Base-by-base conservation (phyloP, 2,329 filamentous ascomycete species). In the Ustilaginoidea virens region DNA sequence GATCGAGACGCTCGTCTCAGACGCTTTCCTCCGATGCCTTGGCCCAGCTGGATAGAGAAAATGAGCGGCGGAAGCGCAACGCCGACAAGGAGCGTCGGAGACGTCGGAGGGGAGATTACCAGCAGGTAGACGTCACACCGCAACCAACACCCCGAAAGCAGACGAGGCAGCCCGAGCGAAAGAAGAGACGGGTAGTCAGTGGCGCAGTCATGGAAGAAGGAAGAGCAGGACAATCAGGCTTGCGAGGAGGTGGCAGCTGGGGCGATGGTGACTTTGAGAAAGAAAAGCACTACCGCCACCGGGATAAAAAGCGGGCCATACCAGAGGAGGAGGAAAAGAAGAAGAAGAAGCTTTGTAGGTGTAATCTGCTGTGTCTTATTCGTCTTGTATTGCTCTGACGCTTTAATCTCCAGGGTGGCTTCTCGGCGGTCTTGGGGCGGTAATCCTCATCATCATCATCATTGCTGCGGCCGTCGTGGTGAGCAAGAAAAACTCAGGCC, bases 201-300 rank as follows among this genome's bases (percentile, higher is more conserved):
- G 77, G 76, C 13, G 73, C 74, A 0, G 53, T 77, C 12, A 56
- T 79, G 39, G 78, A 82, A 43, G 77, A 82, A 47, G 77, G 76
- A 1, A 52, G 57, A n/a, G 51, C 51, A 5, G 46, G 39, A 13
- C 27, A 29, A 8, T 49, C 51, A 5, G 50, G 47, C 2, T 30
- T 66, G 5, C 49, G 63, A 34, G 63, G 63, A 5, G 61, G 62
- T 3, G 56, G 54, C 13, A 46, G 44, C 10, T 49, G 49, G 39
- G 53, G 49, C 28, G 46, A 50, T 2, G 44, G 66, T 43, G 58
- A 63, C 42, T 48, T 56, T 44, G 53, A 63, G 43, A 61, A 67
- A 49, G 55, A 65, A 49, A 52, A 64, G 45, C 52, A 45, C 33
- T 57, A 63, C 23, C 56, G 61, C 27, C 49, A 47, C 38, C 50